Conservation (phyloP, 2,329 filamentous ascomycete species). For the Xylaria sp. region DNA sequence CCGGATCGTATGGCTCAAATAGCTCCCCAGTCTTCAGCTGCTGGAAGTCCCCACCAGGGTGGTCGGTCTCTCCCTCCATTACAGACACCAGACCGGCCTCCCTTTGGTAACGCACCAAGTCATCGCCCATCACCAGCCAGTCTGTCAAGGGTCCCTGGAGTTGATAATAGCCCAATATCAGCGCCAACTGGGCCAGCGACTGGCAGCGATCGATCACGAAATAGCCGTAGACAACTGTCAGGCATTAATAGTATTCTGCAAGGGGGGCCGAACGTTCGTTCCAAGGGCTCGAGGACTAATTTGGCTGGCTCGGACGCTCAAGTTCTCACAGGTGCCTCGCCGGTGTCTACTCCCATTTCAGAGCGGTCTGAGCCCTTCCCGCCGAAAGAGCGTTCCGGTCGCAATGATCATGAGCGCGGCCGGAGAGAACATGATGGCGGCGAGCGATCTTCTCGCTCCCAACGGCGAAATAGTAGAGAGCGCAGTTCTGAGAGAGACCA, state of each 20-base stretch:
- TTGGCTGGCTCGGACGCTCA: constrained; percentile 67
- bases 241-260: constrained; percentile 70
- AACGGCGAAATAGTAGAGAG: constrained; percentile 63
- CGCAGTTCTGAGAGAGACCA: constrained; percentile 60
- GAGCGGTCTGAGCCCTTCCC: constrained; percentile 61
- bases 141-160: constrained; percentile 38
- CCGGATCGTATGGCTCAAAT: constrained; percentile 59
- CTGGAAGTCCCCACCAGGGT: constrained; percentile 43
- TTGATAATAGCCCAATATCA: constrained; percentile 47
- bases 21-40: constrained; percentile 39
- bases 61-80: constrained; percentile 47
- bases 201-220: constrained; percentile 51
- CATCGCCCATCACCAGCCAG: constrained; percentile 45
- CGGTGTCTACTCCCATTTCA: constrained; percentile 59
- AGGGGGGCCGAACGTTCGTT: constrained; percentile 53
- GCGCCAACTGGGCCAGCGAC: constrained; percentile 51
- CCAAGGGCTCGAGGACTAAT: constrained; percentile 54
- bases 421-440: constrained; percentile 57
- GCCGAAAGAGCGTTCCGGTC: constrained; percentile 51
- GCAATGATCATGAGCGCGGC: constrained; percentile 52
- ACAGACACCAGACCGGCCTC: constrained; percentile 50
- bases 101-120: constrained; percentile 40
- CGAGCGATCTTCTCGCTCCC: constrained; percentile 55
- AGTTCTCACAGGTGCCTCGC: constrained; percentile 65
- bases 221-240: constrained; percentile 64